A percentile compares a stretch with the other conserved stretches of the same genome.
phyloP scores from a whole-genome alignment of 2,329 filamentous ascomycete species.

The Fusarium nurragi region DNA sequence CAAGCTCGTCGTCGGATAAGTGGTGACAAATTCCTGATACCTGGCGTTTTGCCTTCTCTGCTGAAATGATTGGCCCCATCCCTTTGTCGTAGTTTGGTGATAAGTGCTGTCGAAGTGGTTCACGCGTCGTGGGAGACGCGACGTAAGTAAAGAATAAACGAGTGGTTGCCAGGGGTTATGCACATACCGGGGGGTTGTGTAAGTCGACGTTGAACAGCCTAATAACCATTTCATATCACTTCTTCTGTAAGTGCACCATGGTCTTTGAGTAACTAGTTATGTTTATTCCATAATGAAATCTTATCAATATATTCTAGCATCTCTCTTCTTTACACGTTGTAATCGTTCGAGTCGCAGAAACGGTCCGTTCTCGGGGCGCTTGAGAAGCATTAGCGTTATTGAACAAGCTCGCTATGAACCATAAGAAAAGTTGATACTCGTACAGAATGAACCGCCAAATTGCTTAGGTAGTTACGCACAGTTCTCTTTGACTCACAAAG shows the following conservation, averaged over 20 bases:
- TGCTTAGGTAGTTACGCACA: neutral
- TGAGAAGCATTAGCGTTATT: neutral
- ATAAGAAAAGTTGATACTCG: neutral
- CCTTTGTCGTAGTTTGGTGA: constrained; percentile 18
- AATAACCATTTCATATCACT: neutral
- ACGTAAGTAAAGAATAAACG: constrained; percentile 28
- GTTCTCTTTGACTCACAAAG: too few relatives aligned
- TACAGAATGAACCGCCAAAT: neutral
- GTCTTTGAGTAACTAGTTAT: too few relatives aligned
- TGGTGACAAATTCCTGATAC: constrained; percentile 50
- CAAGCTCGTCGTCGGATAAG: constrained; percentile 89
- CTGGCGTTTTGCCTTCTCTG: constrained; percentile 32
- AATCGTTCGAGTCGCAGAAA: neutral
- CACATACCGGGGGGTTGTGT: constrained; percentile 32
- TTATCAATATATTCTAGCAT: neutral
- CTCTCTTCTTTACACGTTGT: neutral
- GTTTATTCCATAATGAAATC: too few relatives aligned
- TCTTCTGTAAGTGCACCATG: neutral
- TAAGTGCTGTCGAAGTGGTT: constrained; percentile 8
- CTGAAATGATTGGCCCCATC: constrained; percentile 42
- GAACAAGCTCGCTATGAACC: neutral
- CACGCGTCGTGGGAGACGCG: constrained; percentile 48
- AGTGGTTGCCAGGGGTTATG: constrained; percentile 37
- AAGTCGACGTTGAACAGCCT: neutral
- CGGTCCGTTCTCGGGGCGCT: neutral